Evolutionary conservation across 1,139 yeast genomes (phyloP).

Genomic region (Suhomyces wounanorum): DNA sequence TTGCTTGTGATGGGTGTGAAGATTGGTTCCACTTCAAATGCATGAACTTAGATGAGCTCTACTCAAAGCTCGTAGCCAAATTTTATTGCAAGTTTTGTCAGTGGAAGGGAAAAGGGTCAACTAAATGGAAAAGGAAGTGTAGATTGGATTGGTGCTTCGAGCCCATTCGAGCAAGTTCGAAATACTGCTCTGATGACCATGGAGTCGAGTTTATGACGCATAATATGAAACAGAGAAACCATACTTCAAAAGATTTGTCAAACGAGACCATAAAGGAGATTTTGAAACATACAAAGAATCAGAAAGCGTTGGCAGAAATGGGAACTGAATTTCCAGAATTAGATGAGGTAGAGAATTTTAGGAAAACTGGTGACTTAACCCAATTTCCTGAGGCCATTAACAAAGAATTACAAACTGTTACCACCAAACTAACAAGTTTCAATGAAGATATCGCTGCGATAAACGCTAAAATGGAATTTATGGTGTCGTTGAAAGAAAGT

Average conservation of each 20-base stretch:
- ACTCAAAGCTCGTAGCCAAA: conserved; percentile 59
- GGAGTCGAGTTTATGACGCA: conserved; percentile 57
- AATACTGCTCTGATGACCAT: conserved; percentile 77
- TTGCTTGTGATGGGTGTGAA: conserved; percentile 92
- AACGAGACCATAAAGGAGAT: conserved; percentile 24
- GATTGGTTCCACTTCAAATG: conserved; percentile 93
- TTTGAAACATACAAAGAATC: conserved; percentile 17
- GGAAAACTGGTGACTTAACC: conserved; percentile 33
- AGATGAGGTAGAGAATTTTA: conserved; percentile 32
- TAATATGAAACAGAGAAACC: conserved; percentile 18
- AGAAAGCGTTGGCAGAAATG: conserved; percentile 22
- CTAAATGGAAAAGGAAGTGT: conserved; percentile 79
- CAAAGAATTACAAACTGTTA: conserved; percentile 21
- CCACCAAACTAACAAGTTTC: conserved; percentile 26
- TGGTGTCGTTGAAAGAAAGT: conserved; percentile 37
- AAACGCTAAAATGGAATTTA: conserved; percentile 22
- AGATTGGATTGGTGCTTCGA: conserved; percentile 58
- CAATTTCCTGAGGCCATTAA: conserved; percentile 35
- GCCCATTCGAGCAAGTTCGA: conserved; percentile 57
- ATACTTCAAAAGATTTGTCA: conserved; percentile 21
- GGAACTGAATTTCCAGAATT: conserved; percentile 46
- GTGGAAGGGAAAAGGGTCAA: conserved; percentile 43
- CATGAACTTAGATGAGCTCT: conserved; percentile 57
- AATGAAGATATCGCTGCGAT: conserved; percentile 21
- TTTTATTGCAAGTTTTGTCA: conserved; percentile 79